Conservation (phyloP, 202 grass and related monocot species). For the Panicum hallii region DNA sequence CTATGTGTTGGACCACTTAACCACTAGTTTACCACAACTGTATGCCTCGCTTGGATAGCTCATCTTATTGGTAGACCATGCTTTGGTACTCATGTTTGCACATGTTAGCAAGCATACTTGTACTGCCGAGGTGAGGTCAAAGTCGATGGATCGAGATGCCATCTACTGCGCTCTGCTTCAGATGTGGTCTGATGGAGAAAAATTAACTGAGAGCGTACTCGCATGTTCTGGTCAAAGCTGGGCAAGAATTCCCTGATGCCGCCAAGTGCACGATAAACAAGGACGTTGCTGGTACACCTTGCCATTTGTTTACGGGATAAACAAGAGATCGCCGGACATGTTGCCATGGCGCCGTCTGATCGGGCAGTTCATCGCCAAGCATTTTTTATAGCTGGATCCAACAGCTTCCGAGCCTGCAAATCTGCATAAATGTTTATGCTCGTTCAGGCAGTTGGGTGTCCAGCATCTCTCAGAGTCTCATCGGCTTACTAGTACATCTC, state of each 20-base stretch:
- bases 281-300: constrained; percentile 46
- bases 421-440: constrained; percentile 29
- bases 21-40: constrained; percentile 29
- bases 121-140: not conserved
- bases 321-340: constrained; percentile 46
- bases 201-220: not conserved
- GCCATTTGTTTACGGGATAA: constrained; percentile 50
- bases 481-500: not conserved
- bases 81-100: constrained; percentile 26
- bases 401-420: constrained; percentile 15
- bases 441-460: not conserved
- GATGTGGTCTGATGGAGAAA: constrained; percentile 21
- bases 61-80: not conserved
- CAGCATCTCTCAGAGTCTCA: not conserved
- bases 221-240: constrained; percentile 47
- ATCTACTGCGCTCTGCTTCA: not conserved
- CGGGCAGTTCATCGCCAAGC: constrained; percentile 52
- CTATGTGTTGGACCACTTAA: constrained; percentile 27
- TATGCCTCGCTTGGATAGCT: not conserved
- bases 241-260: constrained; percentile 53
- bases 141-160: constrained; percentile 29
- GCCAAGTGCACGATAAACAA: constrained; percentile 48
- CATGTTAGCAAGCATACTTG: constrained; percentile 11
- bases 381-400: constrained; percentile 60
- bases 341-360: constrained; percentile 47